Evolutionary conservation across 75 land plant genomes (phyloP), one percentile per base, ranked within the genome.

Genomic region (Selaginella tamariscina): DNA sequence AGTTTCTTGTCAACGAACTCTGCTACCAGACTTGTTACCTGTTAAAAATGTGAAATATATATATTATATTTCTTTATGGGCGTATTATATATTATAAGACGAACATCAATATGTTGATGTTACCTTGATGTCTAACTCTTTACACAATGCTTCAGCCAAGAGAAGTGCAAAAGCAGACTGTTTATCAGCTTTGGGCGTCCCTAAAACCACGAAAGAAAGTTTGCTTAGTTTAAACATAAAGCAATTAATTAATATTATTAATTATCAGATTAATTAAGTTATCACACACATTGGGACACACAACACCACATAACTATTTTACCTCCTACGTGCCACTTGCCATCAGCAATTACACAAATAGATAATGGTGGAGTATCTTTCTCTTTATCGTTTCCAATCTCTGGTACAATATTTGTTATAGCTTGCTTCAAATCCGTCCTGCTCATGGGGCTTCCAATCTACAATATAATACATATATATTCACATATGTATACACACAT

Each of bases 11-110:
- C 86, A 18, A 80, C 82, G 74, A 91, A 80, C 69, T 91, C 96
- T 5, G 91, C 88, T 72, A 91, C 96, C 29, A 91, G 70, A 66
- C 82, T 85, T 33, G 86, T 77, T 32, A 91, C 91, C 96, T 91
- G 49, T 5, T 5, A 15, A 5, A 39, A 39, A 15, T 15, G n/a
- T n/a, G n/a, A n/a, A n/a, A n/a, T n/a, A n/a, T n/a, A n/a, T n/a
- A n/a, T n/a, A n/a, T n/a, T n/a, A n/a, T n/a, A n/a, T n/a, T n/a
- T n/a, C n/a, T n/a, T n/a, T n/a, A n/a, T n/a, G n/a, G n/a, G n/a
- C n/a, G n/a, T n/a, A n/a, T n/a, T n/a, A n/a, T n/a, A n/a, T n/a
- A n/a, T n/a, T n/a, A 68, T 8, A 30, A 27, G 13, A 63, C 56
- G 18, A 59, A 27, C 29, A 31, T 1, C 2, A 66, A 24, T 2